Conservation (phyloP, 75 land plant species). For the Azolla pinnata region DNA sequence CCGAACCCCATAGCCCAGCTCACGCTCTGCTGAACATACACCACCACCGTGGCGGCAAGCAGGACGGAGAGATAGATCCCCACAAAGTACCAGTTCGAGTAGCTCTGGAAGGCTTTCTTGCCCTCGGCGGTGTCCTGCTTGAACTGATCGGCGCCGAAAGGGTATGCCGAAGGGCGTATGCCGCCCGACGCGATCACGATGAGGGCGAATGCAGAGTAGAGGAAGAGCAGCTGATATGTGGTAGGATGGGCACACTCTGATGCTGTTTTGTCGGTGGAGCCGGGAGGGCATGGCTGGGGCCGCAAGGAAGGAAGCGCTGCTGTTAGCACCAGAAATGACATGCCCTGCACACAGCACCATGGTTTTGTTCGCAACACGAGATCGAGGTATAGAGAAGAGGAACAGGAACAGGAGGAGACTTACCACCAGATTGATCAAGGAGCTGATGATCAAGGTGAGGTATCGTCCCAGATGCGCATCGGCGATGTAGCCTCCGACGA, state of each 20-base stretch:
- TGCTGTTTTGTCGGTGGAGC: not conserved
- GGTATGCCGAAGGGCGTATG: constrained; percentile 33
- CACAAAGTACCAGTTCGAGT: constrained; percentile 37
- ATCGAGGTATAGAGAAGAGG: not conserved
- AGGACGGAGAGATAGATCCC: constrained; percentile 14
- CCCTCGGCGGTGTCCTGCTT: constrained; percentile 18
- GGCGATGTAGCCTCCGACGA: constrained; percentile 29
- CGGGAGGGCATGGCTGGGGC: not conserved
- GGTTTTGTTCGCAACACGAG: too few relatives aligned
- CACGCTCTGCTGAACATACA: constrained; percentile 24
- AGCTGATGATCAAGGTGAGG: constrained; percentile 12
- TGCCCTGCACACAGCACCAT: too few relatives aligned
- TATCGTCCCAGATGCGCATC: constrained; percentile 28
- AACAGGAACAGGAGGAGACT: constrained; percentile 2
- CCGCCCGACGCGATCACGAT: constrained; percentile 32
- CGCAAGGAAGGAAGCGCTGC: constrained; percentile 4
- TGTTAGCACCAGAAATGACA: constrained; percentile 2
- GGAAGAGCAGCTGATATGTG: constrained; percentile 11
- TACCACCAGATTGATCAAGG: constrained; percentile 21
- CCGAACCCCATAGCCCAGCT: constrained; percentile 27
- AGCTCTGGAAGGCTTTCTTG: constrained; percentile 25
- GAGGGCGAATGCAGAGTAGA: constrained; percentile 18
- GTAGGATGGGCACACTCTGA: constrained; percentile 7
- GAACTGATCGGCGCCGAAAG: constrained; percentile 41
- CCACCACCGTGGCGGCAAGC: constrained; percentile 18